These are phyloP conservation scores for Capronia coronata DNA, from an alignment of 2,329 filamentous ascomycete species.

Conservation along the genomic window DNA sequence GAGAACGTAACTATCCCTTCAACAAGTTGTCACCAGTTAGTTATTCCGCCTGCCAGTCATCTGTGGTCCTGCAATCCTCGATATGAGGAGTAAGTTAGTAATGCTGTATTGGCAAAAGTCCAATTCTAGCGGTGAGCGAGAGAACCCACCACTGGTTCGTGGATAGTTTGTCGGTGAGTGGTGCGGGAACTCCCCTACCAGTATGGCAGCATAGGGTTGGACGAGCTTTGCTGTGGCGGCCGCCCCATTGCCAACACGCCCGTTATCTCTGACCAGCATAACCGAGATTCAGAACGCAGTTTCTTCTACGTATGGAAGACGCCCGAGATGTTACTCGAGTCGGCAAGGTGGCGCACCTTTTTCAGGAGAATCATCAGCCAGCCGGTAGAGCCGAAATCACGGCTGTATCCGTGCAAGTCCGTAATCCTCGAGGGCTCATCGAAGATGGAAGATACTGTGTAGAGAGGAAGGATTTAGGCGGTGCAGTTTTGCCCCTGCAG, in stretches of 20 bases:
- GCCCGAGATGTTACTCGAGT: too few species aligned
- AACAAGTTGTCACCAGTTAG: background rate
- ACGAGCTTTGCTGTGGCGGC: background rate
- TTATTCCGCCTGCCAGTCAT: background rate
- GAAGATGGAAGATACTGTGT: background rate
- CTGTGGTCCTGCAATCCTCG: too few species aligned
- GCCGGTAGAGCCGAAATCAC: conserved; percentile 9
- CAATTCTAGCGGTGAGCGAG: conserved; percentile 6
- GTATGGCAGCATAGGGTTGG: background rate
- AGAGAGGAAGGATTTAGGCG: background rate
- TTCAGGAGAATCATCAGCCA: background rate
- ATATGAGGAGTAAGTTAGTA: too few species aligned
- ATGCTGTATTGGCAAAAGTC: conserved; percentile 9
- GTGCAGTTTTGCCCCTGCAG: background rate
- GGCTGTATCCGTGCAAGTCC: conserved; percentile 12
- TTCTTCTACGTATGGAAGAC: too few species aligned
- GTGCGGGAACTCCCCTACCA: background rate
- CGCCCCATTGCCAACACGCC: background rate
- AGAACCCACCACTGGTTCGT: background rate
- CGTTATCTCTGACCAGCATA: conserved; percentile 11
- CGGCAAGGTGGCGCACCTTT: background rate
- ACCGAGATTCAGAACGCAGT: conserved; percentile 9
- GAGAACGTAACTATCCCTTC: background rate
- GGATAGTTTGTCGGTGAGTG: conserved; percentile 1
- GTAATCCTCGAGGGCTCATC: background rate